A percentile compares a stretch with the other conserved stretches of the same genome.
These are phyloP conservation scores for Hyphopichia burtonii DNA, from an alignment of 1,139 yeast species.

Conservation along the genomic window DNA sequence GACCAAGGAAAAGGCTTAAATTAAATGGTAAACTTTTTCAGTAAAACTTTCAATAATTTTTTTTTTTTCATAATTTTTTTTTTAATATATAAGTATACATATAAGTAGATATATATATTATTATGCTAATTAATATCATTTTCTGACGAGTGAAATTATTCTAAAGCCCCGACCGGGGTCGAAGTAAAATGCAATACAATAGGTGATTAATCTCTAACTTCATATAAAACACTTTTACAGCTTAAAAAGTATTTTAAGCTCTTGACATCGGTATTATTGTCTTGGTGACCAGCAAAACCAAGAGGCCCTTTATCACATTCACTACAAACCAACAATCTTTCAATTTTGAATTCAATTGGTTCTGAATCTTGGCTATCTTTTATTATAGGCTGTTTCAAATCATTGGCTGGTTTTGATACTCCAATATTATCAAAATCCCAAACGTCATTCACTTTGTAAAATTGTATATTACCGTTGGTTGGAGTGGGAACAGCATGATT, in stretches of 20 bases:
- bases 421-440: slow-evolving; percentile 82
- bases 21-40: too few species aligned
- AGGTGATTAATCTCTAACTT: slow-evolving; percentile 9
- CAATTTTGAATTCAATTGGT: slow-evolving; percentile 29
- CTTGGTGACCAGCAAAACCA: slow-evolving; percentile 58
- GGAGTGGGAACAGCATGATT: slow-evolving; percentile 1
- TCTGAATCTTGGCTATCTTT: slow-evolving; percentile 12
- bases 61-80: background rate
- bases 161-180: too few species aligned
- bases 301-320: slow-evolving; percentile 77
- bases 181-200: background rate
- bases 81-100: background rate
- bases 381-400: slow-evolving; percentile 17
- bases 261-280: slow-evolving; percentile 27
- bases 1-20: slow-evolving; percentile 9
- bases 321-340: slow-evolving; percentile 59
- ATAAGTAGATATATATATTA: background rate
- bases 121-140: background rate
- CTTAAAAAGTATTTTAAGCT: slow-evolving; percentile 45
- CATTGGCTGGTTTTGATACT: slow-evolving; percentile 53
- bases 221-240: slow-evolving; percentile 44
- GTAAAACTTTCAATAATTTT: background rate
- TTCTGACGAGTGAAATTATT: too few species aligned
- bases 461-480: slow-evolving; percentile 14
- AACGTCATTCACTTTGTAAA: slow-evolving; percentile 49